These are phyloP conservation scores for Schizosaccharomyces octosporus DNA, from an alignment of 805 yeast species.

Conservation along the genomic window DNA sequence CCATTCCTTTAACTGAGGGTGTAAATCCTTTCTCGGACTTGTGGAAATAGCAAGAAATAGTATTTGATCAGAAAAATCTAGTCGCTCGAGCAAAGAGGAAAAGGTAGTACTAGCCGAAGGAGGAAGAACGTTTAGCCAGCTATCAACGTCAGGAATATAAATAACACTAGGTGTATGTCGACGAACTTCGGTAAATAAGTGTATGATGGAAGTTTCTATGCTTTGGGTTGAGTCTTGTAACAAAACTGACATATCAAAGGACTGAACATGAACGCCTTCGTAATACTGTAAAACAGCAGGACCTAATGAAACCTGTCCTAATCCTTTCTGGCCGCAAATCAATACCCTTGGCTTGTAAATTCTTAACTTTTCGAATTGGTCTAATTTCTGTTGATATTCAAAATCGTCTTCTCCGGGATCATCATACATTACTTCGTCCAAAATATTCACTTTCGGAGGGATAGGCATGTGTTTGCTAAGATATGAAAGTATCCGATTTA, in stretches of 20 bases:
- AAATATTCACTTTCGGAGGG: conserved; percentile 24
- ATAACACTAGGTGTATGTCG: conserved; percentile 74
- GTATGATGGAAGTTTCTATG: conserved; percentile 64
- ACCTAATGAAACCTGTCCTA: conserved; percentile 69
- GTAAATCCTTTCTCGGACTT: conserved; percentile 7
- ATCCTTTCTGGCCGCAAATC: conserved; percentile 48
- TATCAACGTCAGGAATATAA: conserved; percentile 58
- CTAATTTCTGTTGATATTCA: conserved; percentile 35
- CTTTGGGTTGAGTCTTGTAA: conserved; percentile 51
- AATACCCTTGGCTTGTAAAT: conserved; percentile 56
- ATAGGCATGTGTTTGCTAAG: conserved; percentile 40
- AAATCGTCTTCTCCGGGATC: conserved; percentile 36
- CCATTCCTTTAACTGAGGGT: background rate
- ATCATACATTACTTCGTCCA: conserved; percentile 46
- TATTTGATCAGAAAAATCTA: conserved; percentile 48
- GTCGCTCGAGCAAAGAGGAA: conserved; percentile 37
- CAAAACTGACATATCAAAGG: conserved; percentile 54
- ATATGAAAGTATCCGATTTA: conserved; percentile 22
- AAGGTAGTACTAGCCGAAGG: conserved; percentile 49
- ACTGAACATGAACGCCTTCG: conserved; percentile 77
- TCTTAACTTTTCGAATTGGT: conserved; percentile 10
- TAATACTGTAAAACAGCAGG: conserved; percentile 57
- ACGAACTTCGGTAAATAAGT: conserved; percentile 62
- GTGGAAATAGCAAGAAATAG: conserved; percentile 53
- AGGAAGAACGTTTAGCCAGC: conserved; percentile 46